Conservation (phyloP, 140 eudicot genomes). For the Ambrosia hybrid region DNA sequence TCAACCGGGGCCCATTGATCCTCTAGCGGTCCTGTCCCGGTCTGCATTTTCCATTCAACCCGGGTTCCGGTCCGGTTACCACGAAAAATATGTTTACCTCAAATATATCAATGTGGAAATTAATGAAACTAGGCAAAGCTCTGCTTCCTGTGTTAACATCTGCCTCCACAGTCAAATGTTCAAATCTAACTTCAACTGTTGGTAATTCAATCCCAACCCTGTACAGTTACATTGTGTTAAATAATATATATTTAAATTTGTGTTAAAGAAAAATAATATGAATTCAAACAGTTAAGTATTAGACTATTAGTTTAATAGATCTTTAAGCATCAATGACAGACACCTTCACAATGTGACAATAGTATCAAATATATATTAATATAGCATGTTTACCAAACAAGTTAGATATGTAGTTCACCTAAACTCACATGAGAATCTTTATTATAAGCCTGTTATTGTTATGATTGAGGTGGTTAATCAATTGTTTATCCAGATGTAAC, state of each 20-base stretch:
- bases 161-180: slow-evolving; percentile 61
- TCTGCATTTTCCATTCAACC: background rate
- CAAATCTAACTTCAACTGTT: slow-evolving; percentile 66
- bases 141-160: slow-evolving; percentile 67
- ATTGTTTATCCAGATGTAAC: background rate
- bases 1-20: background rate
- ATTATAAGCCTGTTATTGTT: slow-evolving; percentile 4
- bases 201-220: slow-evolving; percentile 78
- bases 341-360: background rate
- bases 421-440: background rate
- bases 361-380: background rate
- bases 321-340: background rate
- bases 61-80: background rate
- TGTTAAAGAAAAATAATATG: background rate
- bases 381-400: background rate
- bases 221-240: slow-evolving; percentile 15
- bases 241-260: background rate
- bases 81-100: slow-evolving; percentile 39
- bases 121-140: slow-evolving; percentile 63
- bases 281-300: background rate
- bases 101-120: slow-evolving; percentile 38
- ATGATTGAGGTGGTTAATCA: background rate
- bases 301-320: background rate
- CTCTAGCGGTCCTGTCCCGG: background rate
- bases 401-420: background rate